Conservation (phyloP, 1,284 basidiomycete species). For the Somion occarium region DNA sequence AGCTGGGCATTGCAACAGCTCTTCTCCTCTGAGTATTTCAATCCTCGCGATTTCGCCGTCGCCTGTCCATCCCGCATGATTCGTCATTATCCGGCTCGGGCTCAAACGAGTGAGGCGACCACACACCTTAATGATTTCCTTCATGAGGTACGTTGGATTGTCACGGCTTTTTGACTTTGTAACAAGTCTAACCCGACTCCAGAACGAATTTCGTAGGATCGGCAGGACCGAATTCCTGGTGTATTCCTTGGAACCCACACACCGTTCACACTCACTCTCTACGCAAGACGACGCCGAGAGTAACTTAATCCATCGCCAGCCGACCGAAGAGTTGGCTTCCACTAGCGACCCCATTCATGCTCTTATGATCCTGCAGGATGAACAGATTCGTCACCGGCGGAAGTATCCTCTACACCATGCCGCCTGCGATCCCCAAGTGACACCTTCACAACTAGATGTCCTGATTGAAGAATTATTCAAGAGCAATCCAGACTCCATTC, state of each 20-base stretch:
- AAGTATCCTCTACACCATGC: not conserved
- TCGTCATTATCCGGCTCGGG: not conserved
- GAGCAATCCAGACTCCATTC: not conserved
- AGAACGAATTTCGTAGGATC: not conserved
- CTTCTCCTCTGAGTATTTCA: not conserved
- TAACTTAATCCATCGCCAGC: not conserved
- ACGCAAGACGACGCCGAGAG: not conserved
- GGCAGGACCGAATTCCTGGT: slow-evolving; percentile 1
- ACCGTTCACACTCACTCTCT: not conserved
- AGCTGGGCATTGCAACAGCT: not conserved
- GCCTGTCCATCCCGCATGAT: not conserved
- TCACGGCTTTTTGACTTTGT: not conserved
- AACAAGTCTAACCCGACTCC: not conserved
- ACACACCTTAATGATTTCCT: not conserved
- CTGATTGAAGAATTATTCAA: not conserved
- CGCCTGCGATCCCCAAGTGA: not conserved
- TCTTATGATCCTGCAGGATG: not conserved
- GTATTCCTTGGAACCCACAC: not conserved
- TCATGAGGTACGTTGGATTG: not conserved
- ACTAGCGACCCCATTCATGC: no score
- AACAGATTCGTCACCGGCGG: not conserved
- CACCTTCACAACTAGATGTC: not conserved
- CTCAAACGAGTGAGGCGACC: not conserved
- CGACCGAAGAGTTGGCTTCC: not conserved
- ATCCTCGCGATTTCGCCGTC: not conserved